These are phyloP conservation scores for Arthrobotrys pseudoclavata DNA, from an alignment of 2,329 filamentous ascomycete genomes.

Conservation along the genomic window DNA sequence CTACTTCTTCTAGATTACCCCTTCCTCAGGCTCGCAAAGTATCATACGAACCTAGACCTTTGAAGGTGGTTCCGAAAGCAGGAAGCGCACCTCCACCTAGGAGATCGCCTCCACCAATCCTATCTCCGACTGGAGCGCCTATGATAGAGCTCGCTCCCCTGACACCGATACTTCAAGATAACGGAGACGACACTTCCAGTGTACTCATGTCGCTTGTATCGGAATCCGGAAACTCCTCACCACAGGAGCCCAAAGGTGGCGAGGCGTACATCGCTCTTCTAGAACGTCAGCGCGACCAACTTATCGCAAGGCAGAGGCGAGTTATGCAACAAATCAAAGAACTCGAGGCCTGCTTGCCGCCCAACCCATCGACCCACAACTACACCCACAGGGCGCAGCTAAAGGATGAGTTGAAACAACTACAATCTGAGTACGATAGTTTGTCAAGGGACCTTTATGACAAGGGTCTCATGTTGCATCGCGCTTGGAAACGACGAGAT, in stretches of 20 bases:
- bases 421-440: slow-evolving; percentile 61
- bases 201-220: slow-evolving; percentile 59
- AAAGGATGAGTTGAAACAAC: slow-evolving; percentile 59
- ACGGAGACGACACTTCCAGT: slow-evolving; percentile 55
- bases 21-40: slow-evolving; percentile 42
- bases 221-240: slow-evolving; percentile 50
- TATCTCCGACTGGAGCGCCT: slow-evolving; percentile 53
- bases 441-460: slow-evolving; percentile 63
- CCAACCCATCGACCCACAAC: slow-evolving; percentile 62
- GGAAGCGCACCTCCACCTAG: slow-evolving; percentile 21
- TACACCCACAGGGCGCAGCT: slow-evolving; percentile 60
- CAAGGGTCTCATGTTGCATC: slow-evolving; percentile 63
- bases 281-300: slow-evolving; percentile 62
- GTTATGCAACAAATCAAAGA: slow-evolving; percentile 61
- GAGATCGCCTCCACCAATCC: slow-evolving; percentile 47
- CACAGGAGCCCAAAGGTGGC: slow-evolving; percentile 59
- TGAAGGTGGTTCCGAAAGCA: slow-evolving; percentile 31
- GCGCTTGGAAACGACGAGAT: slow-evolving; percentile 63
- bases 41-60: slow-evolving; percentile 54
- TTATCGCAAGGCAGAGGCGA: slow-evolving; percentile 50
- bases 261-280: slow-evolving; percentile 62
- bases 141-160: slow-evolving; percentile 57
- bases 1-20: slow-evolving; percentile 52
- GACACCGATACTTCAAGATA: slow-evolving; percentile 53
- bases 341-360: slow-evolving; percentile 61